A percentile compares a stretch with the other conserved stretches of the same genome.
Conservation (phyloP, 2,329 filamentous ascomycete species). For the Xylaria arbuscula region DNA sequence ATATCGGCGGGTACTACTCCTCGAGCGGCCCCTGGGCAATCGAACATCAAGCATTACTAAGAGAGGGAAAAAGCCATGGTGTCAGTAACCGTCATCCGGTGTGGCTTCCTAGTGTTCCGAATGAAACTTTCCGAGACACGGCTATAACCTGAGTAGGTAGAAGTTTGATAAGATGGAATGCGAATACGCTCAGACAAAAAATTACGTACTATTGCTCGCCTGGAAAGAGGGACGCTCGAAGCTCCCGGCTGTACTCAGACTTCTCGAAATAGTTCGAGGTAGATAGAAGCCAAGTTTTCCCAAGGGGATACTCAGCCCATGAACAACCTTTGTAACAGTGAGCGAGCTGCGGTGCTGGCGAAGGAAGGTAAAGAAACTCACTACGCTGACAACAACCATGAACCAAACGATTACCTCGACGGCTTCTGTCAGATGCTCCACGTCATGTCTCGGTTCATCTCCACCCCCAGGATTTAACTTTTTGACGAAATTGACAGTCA, state of each 20-base stretch:
- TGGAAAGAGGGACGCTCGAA: conserved; percentile 40
- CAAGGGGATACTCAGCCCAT: conserved; percentile 83
- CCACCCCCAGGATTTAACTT: conserved; percentile 62
- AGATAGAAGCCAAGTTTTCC: conserved; percentile 73
- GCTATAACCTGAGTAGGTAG: background rate
- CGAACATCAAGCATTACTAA: conserved; percentile 18
- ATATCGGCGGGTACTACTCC: conserved; percentile 31
- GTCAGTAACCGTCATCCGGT: conserved; percentile 5
- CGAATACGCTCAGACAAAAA: background rate
- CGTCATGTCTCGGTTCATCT: conserved; percentile 72
- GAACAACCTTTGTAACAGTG: conserved; percentile 67
- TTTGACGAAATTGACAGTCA: conserved; percentile 79
- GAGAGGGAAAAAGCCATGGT: too few relatives aligned
- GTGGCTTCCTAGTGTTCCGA: background rate
- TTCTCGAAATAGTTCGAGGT: conserved; percentile 70
- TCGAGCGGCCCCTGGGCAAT: conserved; percentile 39
- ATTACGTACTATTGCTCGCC: conserved; percentile 29
- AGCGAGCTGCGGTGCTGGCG: conserved; percentile 22
- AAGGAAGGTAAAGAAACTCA: conserved; percentile 57
- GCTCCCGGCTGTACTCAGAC: conserved; percentile 53
- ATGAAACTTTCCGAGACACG: background rate
- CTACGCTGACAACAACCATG: conserved; percentile 82
- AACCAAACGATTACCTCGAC: conserved; percentile 87
- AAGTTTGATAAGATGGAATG: background rate
- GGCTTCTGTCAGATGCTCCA: conserved; percentile 71